A percentile compares a stretch with the other conserved stretches of the same genome.
Conservation (phyloP, 495 filamentous ascomycete species). For the Chaetomidium leptoderma region DNA sequence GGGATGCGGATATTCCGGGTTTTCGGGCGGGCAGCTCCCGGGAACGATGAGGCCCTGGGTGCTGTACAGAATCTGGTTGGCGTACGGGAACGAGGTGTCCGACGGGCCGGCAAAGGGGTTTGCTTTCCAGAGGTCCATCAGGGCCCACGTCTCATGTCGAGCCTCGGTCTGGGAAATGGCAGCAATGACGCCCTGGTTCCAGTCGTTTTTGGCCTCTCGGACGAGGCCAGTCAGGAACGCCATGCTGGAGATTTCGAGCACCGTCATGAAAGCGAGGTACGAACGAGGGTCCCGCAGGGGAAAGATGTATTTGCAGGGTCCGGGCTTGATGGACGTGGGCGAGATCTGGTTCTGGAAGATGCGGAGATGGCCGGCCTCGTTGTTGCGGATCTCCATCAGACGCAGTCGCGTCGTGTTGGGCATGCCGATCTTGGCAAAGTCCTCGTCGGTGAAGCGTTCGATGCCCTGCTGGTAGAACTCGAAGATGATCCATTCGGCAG, state of each 20-base stretch:
- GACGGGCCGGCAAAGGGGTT: constrained; percentile 48
- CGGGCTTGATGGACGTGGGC: constrained; percentile 49
- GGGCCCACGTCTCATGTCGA: constrained; percentile 48
- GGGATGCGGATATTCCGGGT: constrained; percentile 48
- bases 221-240: constrained; percentile 51
- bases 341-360: constrained; percentile 54
- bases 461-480: constrained; percentile 51
- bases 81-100: constrained; percentile 52
- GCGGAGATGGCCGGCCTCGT: constrained; percentile 53
- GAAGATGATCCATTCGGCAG: constrained; percentile 54
- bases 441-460: constrained; percentile 40
- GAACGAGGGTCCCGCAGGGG: constrained; percentile 36
- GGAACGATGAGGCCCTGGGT: constrained; percentile 49
- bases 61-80: constrained; percentile 50
- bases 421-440: constrained; percentile 42
- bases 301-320: constrained; percentile 47
- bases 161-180: constrained; percentile 49
- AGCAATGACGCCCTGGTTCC: constrained; percentile 42
- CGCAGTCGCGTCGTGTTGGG: constrained; percentile 47
- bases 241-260: constrained; percentile 53
- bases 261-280: constrained; percentile 45
- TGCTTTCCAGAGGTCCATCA: constrained; percentile 49
- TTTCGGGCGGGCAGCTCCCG: constrained; percentile 45
- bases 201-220: constrained; percentile 36
- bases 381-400: constrained; percentile 52